Evolutionary conservation across 495 filamentous ascomycete genomes (phyloP).

Genomic region (Penicillium nucicola): DNA sequence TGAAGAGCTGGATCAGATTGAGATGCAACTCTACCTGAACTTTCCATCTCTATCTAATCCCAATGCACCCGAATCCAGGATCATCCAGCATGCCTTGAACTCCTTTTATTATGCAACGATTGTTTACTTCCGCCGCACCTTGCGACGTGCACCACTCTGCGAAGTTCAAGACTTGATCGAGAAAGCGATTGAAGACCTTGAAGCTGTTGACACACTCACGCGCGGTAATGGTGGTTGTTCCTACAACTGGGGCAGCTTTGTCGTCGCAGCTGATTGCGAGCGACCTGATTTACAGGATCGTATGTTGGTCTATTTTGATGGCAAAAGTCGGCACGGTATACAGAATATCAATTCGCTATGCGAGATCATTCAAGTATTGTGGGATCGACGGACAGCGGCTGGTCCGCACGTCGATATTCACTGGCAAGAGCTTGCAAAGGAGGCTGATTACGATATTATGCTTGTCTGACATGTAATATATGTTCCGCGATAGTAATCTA

Average conservation of each 20-base stretch:
- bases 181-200: conserved; percentile 23
- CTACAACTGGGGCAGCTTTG: conserved; percentile 28
- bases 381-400: conserved; percentile 14
- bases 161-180: conserved; percentile 25
- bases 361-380: conserved; percentile 21
- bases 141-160: conserved; percentile 11
- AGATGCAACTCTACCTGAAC: conserved; percentile 22
- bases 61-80: conserved; percentile 7
- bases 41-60: conserved; percentile 13
- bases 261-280: conserved; percentile 26
- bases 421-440: conserved; percentile 26
- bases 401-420: conserved; percentile 14
- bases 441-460: conserved; percentile 28
- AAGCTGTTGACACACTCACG: conserved; percentile 16
- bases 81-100: conserved; percentile 25
- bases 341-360: conserved; percentile 19
- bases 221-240: conserved; percentile 19
- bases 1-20: conserved; percentile 17
- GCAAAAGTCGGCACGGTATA: conserved; percentile 22
- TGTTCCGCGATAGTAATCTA: background rate
- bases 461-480: conserved; percentile 15
- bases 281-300: conserved; percentile 18
- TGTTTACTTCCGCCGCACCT: conserved; percentile 21
- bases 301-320: conserved; percentile 18
- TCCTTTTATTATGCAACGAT: conserved; percentile 29